Conservation (phyloP, 2,329 filamentous ascomycete genomes). For the Trichoderma koningii region DNA sequence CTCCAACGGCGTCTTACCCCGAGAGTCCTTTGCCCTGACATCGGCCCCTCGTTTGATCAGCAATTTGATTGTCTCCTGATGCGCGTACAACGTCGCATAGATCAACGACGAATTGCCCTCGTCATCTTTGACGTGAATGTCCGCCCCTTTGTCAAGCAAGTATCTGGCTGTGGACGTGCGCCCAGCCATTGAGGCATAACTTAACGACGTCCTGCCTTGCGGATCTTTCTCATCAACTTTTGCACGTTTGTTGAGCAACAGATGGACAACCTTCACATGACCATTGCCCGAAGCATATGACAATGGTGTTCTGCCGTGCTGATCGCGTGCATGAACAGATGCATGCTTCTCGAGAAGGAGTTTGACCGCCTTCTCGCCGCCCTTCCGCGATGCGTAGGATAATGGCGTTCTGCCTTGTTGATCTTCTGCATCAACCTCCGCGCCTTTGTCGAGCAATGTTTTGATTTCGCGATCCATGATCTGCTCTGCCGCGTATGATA, state of each 20-base stretch:
- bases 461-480: no score
- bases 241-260: no score
- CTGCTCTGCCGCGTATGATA: background rate
- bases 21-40: background rate
- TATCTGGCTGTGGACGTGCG: no score
- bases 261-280: no score
- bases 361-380: no score
- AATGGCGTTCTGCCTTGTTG: no score
- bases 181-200: background rate
- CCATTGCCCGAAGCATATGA: no score
- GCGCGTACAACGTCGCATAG: background rate
- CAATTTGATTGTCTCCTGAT: background rate
- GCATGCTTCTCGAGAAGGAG: background rate
- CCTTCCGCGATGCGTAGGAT: no score
- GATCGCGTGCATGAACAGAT: background rate
- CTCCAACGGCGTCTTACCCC: no score
- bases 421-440: no score
- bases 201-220: background rate
- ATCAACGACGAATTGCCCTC: background rate
- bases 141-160: background rate
- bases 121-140: background rate
- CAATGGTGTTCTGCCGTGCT: background rate
- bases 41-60: background rate
- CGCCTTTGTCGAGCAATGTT: no score
- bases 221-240: background rate